These are phyloP conservation scores for Alnus rubra DNA, from an alignment of 306 rosid genomes.

Conservation along the genomic window DNA sequence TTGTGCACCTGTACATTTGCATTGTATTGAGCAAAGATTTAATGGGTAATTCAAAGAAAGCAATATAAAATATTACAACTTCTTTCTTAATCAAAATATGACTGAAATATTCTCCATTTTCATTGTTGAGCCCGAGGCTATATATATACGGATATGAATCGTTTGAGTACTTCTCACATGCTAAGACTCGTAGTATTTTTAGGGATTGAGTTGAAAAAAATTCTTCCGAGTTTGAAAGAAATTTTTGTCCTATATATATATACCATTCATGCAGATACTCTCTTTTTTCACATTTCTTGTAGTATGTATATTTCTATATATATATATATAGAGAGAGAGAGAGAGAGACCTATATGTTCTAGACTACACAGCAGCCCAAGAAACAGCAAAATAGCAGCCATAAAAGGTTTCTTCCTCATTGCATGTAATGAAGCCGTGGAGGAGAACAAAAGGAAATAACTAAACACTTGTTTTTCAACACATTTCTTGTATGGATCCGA, in stretches of 20 bases:
- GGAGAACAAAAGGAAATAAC: background rate
- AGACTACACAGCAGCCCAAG: background rate
- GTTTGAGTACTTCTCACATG: too few species aligned
- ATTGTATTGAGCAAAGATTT: background rate
- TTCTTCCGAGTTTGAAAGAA: too few species aligned
- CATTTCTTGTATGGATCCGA: too few species aligned
- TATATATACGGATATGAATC: too few species aligned
- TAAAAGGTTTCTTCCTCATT: background rate
- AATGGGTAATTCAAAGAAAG: background rate
- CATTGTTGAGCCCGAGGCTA: too few species aligned
- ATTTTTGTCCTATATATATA: too few species aligned
- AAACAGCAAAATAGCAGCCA: background rate
- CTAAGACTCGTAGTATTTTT: too few species aligned
- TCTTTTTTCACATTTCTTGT: background rate
- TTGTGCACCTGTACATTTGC: background rate
- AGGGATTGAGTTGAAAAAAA: too few species aligned
- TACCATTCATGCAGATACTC: too few species aligned
- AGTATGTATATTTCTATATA: too few species aligned
- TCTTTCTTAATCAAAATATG: too few species aligned
- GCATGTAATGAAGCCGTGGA: background rate
- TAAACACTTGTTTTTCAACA: background rate
- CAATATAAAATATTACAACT: background rate
- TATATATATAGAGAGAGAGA: background rate
- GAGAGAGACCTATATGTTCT: background rate
- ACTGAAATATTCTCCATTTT: too few species aligned